Evolutionary conservation across 2,329 filamentous ascomycete genomes (phyloP), one percentile per base, ranked within the genome.

Genomic region (Triangularia setosa): DNA sequence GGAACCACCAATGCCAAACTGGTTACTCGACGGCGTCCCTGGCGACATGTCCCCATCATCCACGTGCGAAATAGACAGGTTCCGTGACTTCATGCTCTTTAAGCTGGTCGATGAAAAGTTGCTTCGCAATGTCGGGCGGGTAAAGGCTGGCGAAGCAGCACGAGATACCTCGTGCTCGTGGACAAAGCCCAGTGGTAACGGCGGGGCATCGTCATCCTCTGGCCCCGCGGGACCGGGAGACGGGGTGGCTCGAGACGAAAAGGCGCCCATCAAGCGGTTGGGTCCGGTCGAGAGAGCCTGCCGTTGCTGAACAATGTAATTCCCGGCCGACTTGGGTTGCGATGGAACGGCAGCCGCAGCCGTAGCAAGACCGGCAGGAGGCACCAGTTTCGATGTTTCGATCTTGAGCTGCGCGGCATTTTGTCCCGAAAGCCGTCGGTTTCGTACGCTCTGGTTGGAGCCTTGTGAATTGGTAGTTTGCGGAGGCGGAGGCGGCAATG

Each of bases 371-470:
- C 66, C 62, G 3, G 71, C 21, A 69, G 71, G 23, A 68, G 73
- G 53, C 66, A 65, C 69, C n/a, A 78, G 65, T 67, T 76, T 77
- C 8, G 74, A 70, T 0, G 93, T 97, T 75, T 97, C 92, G 63
- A 98, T 97, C 78, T 93, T 96, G 59, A 98, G 80, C 72, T 93
- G 90, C 74, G 91, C 93, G 14, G 85, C 80, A 71, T 91, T 92
- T 70, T 92, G 89, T 7, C 90, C 91, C 3, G 93, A 97, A 30
- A 96, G 79, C 67, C 93, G 86, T 65, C 93, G 85, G 70, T 84
- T 91, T 61, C 91, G 85, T 60, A 96, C 90, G 48, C 87, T 82
- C 69, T 77, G 77, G 0, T 48, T 64, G 16, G 72, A 70, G 35
- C 62, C 66, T 53, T 72, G 70, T 14, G 70, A 70, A 1, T 71